Conservation (phyloP, 371 early-diverging fungal genomes). For the Cokeromyces recurvatus region DNA sequence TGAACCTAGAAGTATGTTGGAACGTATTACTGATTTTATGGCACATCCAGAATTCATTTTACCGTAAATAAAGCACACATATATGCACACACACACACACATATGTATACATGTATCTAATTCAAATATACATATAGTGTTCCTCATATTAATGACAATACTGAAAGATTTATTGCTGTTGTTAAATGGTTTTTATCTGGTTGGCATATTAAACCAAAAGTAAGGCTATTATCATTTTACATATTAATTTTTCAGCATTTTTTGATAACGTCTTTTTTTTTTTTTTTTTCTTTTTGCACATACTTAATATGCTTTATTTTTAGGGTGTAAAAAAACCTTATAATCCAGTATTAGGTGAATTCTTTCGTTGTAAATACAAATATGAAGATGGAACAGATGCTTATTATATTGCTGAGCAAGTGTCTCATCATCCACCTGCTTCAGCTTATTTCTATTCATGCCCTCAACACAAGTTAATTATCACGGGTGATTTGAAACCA, state of each 20-base stretch:
- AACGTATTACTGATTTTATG: slow-evolving; percentile 95
- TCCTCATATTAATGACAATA: slow-evolving; percentile 61
- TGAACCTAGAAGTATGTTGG: slow-evolving; percentile 93
- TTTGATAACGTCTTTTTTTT: too few relatives aligned
- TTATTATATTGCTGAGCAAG: slow-evolving; percentile 90
- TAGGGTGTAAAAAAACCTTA: slow-evolving; percentile 97
- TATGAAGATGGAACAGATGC: slow-evolving; percentile 71
- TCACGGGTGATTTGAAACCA: slow-evolving; percentile 83
- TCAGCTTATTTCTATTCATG: slow-evolving; percentile 83
- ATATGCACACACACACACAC: too few relatives aligned
- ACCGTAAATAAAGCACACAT: slow-evolving; percentile 44
- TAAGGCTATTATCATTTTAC: too few relatives aligned
- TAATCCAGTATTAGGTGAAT: slow-evolving; percentile 94
- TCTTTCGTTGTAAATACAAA: slow-evolving; percentile 78
- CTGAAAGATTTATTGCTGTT: slow-evolving; percentile 84
- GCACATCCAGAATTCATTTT: slow-evolving; percentile 87
- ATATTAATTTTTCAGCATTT: neutral
- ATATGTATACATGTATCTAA: too few relatives aligned
- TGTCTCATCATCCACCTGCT: slow-evolving; percentile 96
- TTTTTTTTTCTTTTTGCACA: too few relatives aligned
- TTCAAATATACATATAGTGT: slow-evolving; percentile 34
- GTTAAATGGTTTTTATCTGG: slow-evolving; percentile 91
- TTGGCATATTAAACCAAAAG: slow-evolving; percentile 95
- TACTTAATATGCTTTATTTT: too few relatives aligned
- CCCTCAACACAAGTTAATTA: slow-evolving; percentile 77